Conservation (phyloP, 805 yeast species). For the Ogataea saltuana region DNA sequence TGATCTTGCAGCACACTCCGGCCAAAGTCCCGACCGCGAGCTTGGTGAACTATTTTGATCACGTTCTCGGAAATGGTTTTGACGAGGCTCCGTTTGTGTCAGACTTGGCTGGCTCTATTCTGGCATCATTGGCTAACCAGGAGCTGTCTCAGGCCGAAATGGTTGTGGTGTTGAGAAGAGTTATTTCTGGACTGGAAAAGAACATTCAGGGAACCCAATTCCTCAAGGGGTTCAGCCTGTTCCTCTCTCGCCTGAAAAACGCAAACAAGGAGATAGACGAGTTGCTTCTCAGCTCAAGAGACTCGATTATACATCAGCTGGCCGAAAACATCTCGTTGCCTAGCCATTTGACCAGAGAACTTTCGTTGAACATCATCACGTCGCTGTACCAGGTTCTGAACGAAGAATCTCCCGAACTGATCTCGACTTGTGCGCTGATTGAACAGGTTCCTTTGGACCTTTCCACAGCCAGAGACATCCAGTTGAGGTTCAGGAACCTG, state of each 20-base stretch:
- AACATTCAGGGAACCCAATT: conserved; percentile 40
- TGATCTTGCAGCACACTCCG: conserved; percentile 41
- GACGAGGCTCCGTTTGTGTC: conserved; percentile 32
- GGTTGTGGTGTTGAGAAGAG: conserved; percentile 19
- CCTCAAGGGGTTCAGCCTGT: conserved; percentile 37
- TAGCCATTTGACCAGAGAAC: conserved; percentile 49
- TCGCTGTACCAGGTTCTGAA: conserved; percentile 40
- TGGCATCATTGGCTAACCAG: conserved; percentile 36
- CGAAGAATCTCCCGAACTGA: conserved; percentile 24
- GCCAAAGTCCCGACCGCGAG: conserved; percentile 28
- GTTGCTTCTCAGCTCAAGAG: conserved; percentile 17
- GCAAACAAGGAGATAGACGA: conserved; percentile 7
- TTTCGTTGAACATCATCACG: conserved; percentile 44
- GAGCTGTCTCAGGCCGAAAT: conserved; percentile 20
- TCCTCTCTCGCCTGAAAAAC: conserved; percentile 20
- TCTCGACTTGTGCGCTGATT: conserved; percentile 51
- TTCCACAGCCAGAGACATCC: conserved; percentile 70
- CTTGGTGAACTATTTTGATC: conserved; percentile 25
- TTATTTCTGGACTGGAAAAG: conserved; percentile 27
- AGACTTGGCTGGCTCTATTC: conserved; percentile 45
- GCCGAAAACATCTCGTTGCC: conserved; percentile 47
- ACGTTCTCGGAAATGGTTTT: conserved; percentile 6
- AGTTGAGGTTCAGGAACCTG: conserved; percentile 63
- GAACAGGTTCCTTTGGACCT: conserved; percentile 76
- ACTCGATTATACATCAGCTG: conserved; percentile 26